These are phyloP conservation scores for Fusarium sp. DNA, from an alignment of 2,329 filamentous ascomycete genomes.

Conservation along the genomic window DNA sequence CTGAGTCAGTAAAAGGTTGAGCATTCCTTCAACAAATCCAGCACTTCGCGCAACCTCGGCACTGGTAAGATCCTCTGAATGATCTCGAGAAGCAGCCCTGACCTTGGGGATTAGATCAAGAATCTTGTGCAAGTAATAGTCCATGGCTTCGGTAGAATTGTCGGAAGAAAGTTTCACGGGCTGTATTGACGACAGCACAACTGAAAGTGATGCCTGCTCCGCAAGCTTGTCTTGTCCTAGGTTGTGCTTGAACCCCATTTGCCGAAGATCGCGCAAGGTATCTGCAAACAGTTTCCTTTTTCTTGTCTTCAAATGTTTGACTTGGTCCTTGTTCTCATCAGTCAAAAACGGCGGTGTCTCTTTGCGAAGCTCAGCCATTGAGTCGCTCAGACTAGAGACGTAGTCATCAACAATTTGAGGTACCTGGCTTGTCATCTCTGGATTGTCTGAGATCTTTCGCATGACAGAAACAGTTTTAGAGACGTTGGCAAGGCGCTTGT, in stretches of 20 bases:
- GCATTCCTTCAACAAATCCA: conserved; percentile 86
- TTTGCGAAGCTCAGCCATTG: conserved; percentile 78
- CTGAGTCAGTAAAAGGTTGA: conserved; percentile 72
- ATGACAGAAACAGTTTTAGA: conserved; percentile 78
- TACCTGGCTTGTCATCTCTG: conserved; percentile 63
- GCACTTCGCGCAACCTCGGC: conserved; percentile 82
- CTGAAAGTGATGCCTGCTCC: conserved; percentile 75
- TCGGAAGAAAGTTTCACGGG: conserved; percentile 49
- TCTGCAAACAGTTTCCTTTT: conserved; percentile 93
- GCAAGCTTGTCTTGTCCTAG: conserved; percentile 77
- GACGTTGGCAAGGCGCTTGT: conserved; percentile 76
- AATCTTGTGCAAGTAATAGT: conserved; percentile 82
- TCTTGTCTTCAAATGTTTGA: conserved; percentile 89
- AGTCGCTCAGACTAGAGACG: conserved; percentile 71
- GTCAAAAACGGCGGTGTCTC: conserved; percentile 84
- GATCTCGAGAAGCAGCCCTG: conserved; percentile 73
- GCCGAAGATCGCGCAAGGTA: conserved; percentile 80
- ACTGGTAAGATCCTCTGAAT: conserved; percentile 84
- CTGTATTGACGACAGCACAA: conserved; percentile 70
- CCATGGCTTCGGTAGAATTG: conserved; percentile 52
- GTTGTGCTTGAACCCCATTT: conserved; percentile 91
- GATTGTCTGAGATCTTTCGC: conserved; percentile 66
- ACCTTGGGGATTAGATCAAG: conserved; percentile 77
- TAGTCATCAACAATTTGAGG: conserved; percentile 72
- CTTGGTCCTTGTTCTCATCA: conserved; percentile 83